Evolutionary conservation across 768 basidiomycete species (phyloP).

Genomic region (Neoboletus brunneissimus): DNA sequence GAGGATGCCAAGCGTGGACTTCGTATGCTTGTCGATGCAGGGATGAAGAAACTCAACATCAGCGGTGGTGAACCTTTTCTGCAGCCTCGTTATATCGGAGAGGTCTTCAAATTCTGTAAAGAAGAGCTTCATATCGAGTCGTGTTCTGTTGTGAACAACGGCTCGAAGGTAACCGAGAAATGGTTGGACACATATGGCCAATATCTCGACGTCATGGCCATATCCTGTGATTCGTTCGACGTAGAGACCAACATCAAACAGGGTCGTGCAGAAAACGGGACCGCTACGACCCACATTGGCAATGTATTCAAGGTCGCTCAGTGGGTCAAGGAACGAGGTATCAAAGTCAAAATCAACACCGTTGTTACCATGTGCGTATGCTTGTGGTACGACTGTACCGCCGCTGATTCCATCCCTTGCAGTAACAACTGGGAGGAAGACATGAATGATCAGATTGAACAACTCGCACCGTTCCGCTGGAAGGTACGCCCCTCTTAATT

Average conservation of each 20-base stretch:
- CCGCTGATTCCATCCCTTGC: background rate
- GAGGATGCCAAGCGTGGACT: conserved; percentile 36
- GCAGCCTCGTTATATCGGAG: conserved; percentile 37
- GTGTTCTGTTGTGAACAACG: conserved; percentile 35
- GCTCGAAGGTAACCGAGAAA: conserved; percentile 41
- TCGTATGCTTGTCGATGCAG: conserved; percentile 30
- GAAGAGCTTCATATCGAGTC: conserved; percentile 37
- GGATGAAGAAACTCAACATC: conserved; percentile 39
- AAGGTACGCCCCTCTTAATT: conserved; percentile 26
- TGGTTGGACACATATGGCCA: conserved; percentile 40
- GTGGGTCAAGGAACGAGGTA: conserved; percentile 35
- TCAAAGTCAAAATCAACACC: conserved; percentile 39
- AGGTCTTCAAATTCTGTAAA: conserved; percentile 37
- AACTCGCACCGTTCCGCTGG: conserved; percentile 38
- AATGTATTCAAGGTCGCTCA: conserved; percentile 36
- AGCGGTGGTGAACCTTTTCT: conserved; percentile 40
- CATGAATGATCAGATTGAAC: conserved; percentile 37
- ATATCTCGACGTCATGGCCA: conserved; percentile 42
- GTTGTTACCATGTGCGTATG: conserved; percentile 30
- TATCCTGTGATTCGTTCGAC: conserved; percentile 42
- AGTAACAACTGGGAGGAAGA: conserved; percentile 41
- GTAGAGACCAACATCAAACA: conserved; percentile 34
- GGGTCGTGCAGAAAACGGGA: conserved; percentile 34
- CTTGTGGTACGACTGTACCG: background rate
- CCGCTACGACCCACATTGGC: conserved; percentile 29